Base-by-base conservation (phyloP, 106 monocot species). In the Alisma plantagoaquatica region DNA sequence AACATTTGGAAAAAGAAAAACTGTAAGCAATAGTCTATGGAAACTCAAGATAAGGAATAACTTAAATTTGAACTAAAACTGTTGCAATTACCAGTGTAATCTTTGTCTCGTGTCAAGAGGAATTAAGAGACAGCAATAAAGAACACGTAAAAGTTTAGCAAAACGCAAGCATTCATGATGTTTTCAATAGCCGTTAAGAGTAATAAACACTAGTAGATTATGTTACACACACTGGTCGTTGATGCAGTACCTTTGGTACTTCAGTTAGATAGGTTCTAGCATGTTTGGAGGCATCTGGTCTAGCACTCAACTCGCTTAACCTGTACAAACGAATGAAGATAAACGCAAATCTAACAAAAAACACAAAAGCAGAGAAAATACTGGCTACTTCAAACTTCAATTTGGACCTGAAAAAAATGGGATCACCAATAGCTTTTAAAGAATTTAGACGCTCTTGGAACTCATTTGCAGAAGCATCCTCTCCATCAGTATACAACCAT, bases 401-500 rank as follows among this genome's bases (percentile, higher is more conserved):
- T 29, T 49, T 17, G 5, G 28, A 99, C 98, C 98, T 99, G 63
- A 90, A 99, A 61, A 99, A 91, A 62, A 99, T 86, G 28, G 98
- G 98, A 24, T 90, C 98, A 19, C 98, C 90, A 62, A 82, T 69
- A 43, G 74, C 67, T 67, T 82, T 90, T 18, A 99, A 64, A 19
- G 49, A 73, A 22, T 91, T 74, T 29, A 99, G 69, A 12, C 72
- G 84, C 23, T 77, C 79, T 62, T 91, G 41, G 31, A 99, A 90
- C 68, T 90, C 86, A 73, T 46, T 79, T 23, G 90, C 98, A 73
- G 71, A 31, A 56, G 98, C 90, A 76, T 99, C 98, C 61, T 99
- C 98, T 19, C 98, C 98, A 63, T 99, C 98, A 58, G 79, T 99
- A 60, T 99, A 99, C 58, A 99, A 75, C 98, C 98, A 99, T 23